These are phyloP conservation scores for Periconia sp. DNA, from an alignment of 2,329 filamentous ascomycete genomes.

Conservation along the genomic window DNA sequence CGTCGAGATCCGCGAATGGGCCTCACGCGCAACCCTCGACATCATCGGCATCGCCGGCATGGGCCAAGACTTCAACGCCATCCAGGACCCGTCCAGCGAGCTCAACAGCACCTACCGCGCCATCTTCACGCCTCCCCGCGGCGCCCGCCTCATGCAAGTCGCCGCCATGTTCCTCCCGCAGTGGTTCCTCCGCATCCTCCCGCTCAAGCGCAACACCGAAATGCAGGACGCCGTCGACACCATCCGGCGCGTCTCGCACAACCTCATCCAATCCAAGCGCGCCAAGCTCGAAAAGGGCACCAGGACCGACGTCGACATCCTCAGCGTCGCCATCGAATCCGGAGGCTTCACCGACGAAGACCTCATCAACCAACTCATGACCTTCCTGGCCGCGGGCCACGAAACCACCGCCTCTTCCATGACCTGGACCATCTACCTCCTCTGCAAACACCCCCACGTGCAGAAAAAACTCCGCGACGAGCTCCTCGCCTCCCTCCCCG, in stretches of 20 bases:
- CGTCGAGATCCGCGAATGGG: conserved; percentile 50
- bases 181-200: conserved; percentile 64
- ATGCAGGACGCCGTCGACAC: conserved; percentile 38
- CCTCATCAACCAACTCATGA: conserved; percentile 88
- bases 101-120: conserved; percentile 55
- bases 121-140: conserved; percentile 52
- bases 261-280: conserved; percentile 73
- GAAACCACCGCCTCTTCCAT: conserved; percentile 59
- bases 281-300: conserved; percentile 51
- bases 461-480: conserved; percentile 55
- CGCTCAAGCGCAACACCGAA: conserved; percentile 66
- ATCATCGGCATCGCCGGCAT: conserved; percentile 61
- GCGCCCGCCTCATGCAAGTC: conserved; percentile 59
- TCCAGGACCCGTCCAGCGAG: conserved; percentile 54
- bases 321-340: conserved; percentile 76
- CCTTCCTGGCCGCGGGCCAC: conserved; percentile 73
- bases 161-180: conserved; percentile 64
- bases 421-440: conserved; percentile 57
- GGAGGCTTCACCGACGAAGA: conserved; percentile 76
- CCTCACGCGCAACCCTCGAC: conserved; percentile 57
- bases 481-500: conserved; percentile 50
- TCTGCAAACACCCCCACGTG: conserved; percentile 52
- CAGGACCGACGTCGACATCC: conserved; percentile 66
- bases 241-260: conserved; percentile 62
- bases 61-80: conserved; percentile 58